phyloP scores from a whole-genome alignment of 805 yeast genomes.

The Wickerhamiella spandovensis region DNA sequence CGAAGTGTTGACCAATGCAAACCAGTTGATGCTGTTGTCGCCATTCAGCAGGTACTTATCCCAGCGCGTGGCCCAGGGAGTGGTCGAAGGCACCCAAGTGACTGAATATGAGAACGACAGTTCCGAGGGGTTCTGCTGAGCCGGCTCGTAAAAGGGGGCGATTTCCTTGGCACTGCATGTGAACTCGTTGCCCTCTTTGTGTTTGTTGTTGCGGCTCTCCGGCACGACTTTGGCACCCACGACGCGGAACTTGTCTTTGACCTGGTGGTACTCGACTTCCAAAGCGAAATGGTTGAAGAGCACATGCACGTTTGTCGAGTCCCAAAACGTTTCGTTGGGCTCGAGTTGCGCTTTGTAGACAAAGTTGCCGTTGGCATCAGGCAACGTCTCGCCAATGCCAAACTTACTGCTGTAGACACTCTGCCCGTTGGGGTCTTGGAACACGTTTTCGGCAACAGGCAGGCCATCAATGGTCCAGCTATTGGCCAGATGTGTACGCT shows the following conservation, averaged over 20 bases:
- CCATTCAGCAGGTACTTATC: slow-evolving; percentile 76
- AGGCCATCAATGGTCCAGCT: slow-evolving; percentile 93
- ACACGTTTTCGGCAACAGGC: slow-evolving; percentile 58
- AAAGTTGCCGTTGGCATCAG: not conserved
- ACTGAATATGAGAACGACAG: slow-evolving; percentile 85
- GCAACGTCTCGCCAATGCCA: slow-evolving; percentile 1
- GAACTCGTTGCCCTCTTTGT: not conserved
- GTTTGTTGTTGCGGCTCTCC: slow-evolving; percentile 30
- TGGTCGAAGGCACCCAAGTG: slow-evolving; percentile 49
- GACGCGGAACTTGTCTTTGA: slow-evolving; percentile 60
- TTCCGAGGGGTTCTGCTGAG: slow-evolving; percentile 31
- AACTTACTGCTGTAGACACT: slow-evolving; percentile 34
- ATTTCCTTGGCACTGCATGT: not conserved
- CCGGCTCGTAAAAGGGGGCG: not conserved
- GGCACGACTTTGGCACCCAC: slow-evolving; percentile 83
- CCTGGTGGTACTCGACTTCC: slow-evolving; percentile 66
- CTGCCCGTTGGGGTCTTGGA: slow-evolving; percentile 43
- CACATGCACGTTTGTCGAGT: slow-evolving; percentile 11
- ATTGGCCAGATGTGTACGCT: slow-evolving; percentile 70
- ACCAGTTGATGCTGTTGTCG: slow-evolving; percentile 93
- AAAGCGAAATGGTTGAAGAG: slow-evolving; percentile 73
- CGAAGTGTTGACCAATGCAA: slow-evolving; percentile 76
- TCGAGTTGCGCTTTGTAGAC: not conserved
- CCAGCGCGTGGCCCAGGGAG: slow-evolving; percentile 98
- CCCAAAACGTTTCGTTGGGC: slow-evolving; percentile 53